phyloP scores from a whole-genome alignment of 306 rosid genomes.

The Herpetospermum pedunculosum region DNA sequence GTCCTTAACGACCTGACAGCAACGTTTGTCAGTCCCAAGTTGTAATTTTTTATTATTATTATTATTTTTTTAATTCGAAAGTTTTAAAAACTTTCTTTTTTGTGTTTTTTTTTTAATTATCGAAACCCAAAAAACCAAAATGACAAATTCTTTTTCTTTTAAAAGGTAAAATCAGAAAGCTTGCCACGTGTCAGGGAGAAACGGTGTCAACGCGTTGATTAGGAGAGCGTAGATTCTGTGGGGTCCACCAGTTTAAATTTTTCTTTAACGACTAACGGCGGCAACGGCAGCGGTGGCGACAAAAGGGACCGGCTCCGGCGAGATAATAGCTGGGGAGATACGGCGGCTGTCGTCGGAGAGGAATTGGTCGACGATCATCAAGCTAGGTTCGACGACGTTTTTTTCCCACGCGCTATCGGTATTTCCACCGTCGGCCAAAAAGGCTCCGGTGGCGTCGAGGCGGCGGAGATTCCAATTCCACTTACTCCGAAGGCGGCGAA shows the following conservation, averaged over 20 bases:
- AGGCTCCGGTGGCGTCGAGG: neutral
- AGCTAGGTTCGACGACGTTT: neutral
- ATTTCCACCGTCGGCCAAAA: neutral
- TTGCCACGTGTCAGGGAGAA: neutral
- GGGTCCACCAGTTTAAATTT: neutral
- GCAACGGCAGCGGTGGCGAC: conserved; percentile 1
- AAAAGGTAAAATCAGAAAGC: neutral
- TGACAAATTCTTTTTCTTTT: neutral
- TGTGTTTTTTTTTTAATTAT: neutral
- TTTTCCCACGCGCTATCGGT: neutral
- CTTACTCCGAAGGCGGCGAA: neutral
- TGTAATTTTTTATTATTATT: neutral
- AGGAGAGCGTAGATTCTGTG: conserved; percentile 9
- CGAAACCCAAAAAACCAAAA: neutral
- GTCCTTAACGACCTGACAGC: conserved; percentile 12
- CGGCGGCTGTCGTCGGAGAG: neutral
- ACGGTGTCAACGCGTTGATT: neutral
- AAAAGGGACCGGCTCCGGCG: neutral
- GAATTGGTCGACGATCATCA: conserved; percentile 1
- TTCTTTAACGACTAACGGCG: neutral
- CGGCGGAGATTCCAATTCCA: conserved; percentile 8
- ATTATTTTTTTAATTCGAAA: neutral
- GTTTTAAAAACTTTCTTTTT: neutral
- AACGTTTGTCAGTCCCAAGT: conserved; percentile 11
- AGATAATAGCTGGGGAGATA: neutral